Evolutionary conservation across 768 basidiomycete species (phyloP).

Genomic region (Kwoniella europaea): DNA sequence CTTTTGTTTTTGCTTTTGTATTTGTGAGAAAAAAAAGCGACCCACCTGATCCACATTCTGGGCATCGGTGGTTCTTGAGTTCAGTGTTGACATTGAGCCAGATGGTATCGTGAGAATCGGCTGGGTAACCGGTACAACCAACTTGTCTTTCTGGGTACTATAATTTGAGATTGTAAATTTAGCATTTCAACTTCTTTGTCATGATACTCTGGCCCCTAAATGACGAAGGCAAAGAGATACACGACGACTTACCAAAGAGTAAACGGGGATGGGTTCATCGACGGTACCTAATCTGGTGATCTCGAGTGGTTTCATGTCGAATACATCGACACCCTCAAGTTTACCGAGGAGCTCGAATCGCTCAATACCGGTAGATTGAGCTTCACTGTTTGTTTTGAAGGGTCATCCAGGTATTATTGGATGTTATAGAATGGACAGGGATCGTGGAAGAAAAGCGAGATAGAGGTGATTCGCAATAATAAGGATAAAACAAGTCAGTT

Average conservation of each 20-base stretch:
- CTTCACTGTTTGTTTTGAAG: slow-evolving; percentile 58
- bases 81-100: slow-evolving; percentile 76
- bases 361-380: slow-evolving; percentile 95
- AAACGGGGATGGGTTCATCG: slow-evolving; percentile 82
- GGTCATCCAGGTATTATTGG: neutral
- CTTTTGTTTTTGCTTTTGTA: too few relatives aligned
- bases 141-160: slow-evolving; percentile 78
- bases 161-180: neutral
- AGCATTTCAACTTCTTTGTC: neutral
- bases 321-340: slow-evolving; percentile 83
- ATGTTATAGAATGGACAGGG: neutral
- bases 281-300: slow-evolving; percentile 84
- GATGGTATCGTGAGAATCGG: slow-evolving; percentile 89
- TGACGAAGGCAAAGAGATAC: slow-evolving; percentile 17
- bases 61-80: slow-evolving; percentile 71
- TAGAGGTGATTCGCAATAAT: neutral
- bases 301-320: slow-evolving; percentile 84
- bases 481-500: neutral
- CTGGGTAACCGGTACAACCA: slow-evolving; percentile 93
- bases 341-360: slow-evolving; percentile 90
- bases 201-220: neutral
- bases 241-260: slow-evolving; percentile 72
- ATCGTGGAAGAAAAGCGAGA: neutral
- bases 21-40: slow-evolving; percentile 26
- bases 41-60: slow-evolving; percentile 91